phyloP scores from a whole-genome alignment of 2,329 filamentous ascomycete genomes.

The Tothia fuscella region DNA sequence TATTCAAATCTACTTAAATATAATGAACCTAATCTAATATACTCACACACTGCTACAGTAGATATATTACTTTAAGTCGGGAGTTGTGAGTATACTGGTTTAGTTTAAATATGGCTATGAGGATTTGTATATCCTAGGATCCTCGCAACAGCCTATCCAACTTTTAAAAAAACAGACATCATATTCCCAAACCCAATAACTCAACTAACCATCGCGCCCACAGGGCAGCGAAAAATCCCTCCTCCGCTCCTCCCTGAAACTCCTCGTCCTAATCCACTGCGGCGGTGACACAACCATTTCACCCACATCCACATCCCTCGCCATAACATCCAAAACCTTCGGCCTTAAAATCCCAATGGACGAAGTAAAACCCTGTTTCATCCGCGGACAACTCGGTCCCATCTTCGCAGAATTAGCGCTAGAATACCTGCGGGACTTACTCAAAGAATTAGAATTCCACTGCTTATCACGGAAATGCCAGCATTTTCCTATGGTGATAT shows the following conservation, averaged over 20 bases:
- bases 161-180: too few relatives aligned
- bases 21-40: too few relatives aligned
- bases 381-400: conserved; percentile 26
- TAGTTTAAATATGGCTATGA: too few relatives aligned
- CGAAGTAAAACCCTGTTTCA: conserved; percentile 26
- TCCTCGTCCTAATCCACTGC: conserved; percentile 28
- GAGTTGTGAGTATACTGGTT: too few relatives aligned
- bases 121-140: too few relatives aligned
- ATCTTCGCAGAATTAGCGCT: conserved; percentile 23
- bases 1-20: too few relatives aligned
- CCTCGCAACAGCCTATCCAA: too few relatives aligned
- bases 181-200: too few relatives aligned
- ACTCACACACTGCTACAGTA: too few relatives aligned
- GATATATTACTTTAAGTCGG: too few relatives aligned
- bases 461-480: conserved; percentile 19
- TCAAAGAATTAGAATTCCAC: conserved; percentile 21
- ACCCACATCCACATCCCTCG: conserved; percentile 12
- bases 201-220: too few relatives aligned
- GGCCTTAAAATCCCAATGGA: conserved; percentile 6
- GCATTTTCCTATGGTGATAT: conserved; percentile 24
- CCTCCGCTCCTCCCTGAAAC: conserved; percentile 24
- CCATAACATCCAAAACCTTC: conserved; percentile 11
- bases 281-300: conserved; percentile 25
- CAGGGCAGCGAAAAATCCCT: too few relatives aligned
- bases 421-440: conserved; percentile 22